Evolutionary conservation across 257 asterid species (phyloP).

Genomic region (Nicotiana attenuata): DNA sequence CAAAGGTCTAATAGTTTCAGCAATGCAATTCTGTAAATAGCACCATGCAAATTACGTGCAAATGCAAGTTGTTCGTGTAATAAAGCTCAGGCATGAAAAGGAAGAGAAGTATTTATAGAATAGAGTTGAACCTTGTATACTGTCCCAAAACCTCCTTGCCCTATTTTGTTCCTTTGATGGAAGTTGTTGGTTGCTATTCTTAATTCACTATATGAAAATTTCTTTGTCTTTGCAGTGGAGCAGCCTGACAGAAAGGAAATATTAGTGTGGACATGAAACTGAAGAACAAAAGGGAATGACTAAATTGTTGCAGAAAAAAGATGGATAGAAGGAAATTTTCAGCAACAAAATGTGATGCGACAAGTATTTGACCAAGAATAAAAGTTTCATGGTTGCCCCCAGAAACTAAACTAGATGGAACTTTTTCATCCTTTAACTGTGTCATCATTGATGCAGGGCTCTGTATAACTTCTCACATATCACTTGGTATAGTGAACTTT

Average conservation of each 20-base stretch:
- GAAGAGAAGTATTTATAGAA: slow-evolving; percentile 9
- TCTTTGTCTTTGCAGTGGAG: slow-evolving; percentile 40
- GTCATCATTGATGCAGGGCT: background rate
- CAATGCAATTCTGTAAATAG: background rate
- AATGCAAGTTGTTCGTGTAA: slow-evolving; percentile 5
- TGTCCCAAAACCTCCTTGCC: slow-evolving; percentile 89
- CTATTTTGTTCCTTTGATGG: slow-evolving; percentile 57
- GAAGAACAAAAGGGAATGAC: background rate
- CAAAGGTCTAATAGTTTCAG: background rate
- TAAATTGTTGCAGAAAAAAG: background rate
- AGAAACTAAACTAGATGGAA: background rate
- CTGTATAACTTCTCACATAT: background rate
- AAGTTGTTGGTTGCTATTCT: slow-evolving; percentile 66
- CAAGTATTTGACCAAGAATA: background rate
- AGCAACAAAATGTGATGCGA: background rate
- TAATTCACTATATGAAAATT: slow-evolving; percentile 59
- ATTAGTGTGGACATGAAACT: slow-evolving; percentile 16
- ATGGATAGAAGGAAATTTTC: background rate
- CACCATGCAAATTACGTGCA: background rate
- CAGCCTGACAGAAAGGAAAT: slow-evolving; percentile 34
- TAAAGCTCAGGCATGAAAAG: background rate
- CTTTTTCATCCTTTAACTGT: background rate
- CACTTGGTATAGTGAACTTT: slow-evolving; percentile 1
- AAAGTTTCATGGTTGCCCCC: background rate
- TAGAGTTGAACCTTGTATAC: slow-evolving; percentile 67